phyloP scores from a whole-genome alignment of 2,329 filamentous ascomycete genomes.

The Trichoderma oligosporum region DNA sequence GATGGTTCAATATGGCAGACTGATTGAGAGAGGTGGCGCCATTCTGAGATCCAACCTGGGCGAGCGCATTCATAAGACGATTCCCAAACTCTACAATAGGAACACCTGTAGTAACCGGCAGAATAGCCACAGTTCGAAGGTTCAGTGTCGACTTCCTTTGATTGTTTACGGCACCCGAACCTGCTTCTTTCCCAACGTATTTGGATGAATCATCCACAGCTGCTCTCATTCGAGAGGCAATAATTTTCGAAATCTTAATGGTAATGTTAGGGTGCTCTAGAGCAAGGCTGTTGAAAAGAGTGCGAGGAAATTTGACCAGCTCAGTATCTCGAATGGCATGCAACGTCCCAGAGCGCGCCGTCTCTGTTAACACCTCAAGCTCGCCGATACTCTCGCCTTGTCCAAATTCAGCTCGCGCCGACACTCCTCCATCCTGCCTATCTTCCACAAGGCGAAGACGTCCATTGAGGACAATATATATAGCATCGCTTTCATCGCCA shows the following conservation, averaged over 20 bases:
- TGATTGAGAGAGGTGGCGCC: conserved; percentile 92
- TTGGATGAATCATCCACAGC: conserved; percentile 77
- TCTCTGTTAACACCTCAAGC: conserved; percentile 94
- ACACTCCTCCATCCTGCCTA: conserved; percentile 73
- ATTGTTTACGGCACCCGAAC: conserved; percentile 47
- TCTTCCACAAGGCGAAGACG: conserved; percentile 82
- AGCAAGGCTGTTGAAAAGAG: conserved; percentile 93
- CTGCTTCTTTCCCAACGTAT: conserved; percentile 61
- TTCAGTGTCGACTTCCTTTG: conserved; percentile 84
- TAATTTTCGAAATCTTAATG: conserved; percentile 98
- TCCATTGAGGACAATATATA: conserved; percentile 95
- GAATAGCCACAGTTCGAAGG: conserved; percentile 82
- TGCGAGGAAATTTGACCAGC: conserved; percentile 91
- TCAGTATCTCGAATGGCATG: conserved; percentile 97
- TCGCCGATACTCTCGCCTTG: conserved; percentile 98
- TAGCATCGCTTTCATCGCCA: conserved; percentile 93
- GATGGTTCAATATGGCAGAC: conserved; percentile 86
- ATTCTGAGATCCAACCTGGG: conserved; percentile 83
- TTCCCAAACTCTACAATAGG: conserved; percentile 95
- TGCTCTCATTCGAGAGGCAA: conserved; percentile 88
- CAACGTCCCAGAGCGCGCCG: conserved; percentile 80
- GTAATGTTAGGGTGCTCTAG: conserved; percentile 97
- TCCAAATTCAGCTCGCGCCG: conserved; percentile 85
- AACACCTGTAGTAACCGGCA: conserved; percentile 86
- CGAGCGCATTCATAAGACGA: conserved; percentile 78